A percentile compares a stretch with the other conserved stretches of the same genome.
Conservation (phyloP, 2,329 filamentous ascomycete genomes). For the Aspergillus phoenicis region DNA sequence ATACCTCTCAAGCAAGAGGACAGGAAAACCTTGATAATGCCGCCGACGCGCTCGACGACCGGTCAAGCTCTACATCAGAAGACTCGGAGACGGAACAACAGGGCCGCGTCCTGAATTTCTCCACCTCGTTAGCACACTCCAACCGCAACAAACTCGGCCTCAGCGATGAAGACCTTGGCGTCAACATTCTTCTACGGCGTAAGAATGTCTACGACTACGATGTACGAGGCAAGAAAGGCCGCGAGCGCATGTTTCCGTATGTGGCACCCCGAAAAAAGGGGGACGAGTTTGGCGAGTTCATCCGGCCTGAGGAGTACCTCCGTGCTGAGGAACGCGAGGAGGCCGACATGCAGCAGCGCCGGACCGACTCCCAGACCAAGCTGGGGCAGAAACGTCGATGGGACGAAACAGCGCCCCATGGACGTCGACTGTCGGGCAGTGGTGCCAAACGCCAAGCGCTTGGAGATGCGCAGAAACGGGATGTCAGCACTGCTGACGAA, state of each 20-base stretch:
- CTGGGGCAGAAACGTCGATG: conserved; percentile 94
- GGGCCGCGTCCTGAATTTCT: conserved; percentile 86
- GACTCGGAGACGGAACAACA: conserved; percentile 89
- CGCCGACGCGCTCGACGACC: conserved; percentile 71
- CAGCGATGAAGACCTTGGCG: conserved; percentile 85
- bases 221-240: conserved; percentile 84
- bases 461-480: conserved; percentile 30
- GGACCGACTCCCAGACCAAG: conserved; percentile 59
- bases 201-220: conserved; percentile 94
- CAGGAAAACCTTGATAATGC: conserved; percentile 72
- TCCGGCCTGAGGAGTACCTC: conserved; percentile 90
- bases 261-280: conserved; percentile 74
- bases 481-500: conserved; percentile 53
- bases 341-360: conserved; percentile 64
- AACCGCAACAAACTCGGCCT: conserved; percentile 83
- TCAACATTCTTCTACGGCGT: conserved; percentile 85
- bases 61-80: conserved; percentile 83
- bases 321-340: conserved; percentile 88
- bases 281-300: conserved; percentile 93
- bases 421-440: conserved; percentile 44
- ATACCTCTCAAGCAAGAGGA: conserved; percentile 71
- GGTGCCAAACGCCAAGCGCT: conserved; percentile 62
- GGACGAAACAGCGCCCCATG: conserved; percentile 66
- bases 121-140: conserved; percentile 79
- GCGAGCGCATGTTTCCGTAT: conserved; percentile 90